Base-by-base conservation (phyloP, 331 rosid genomes). In the Saraca asoca region DNA sequence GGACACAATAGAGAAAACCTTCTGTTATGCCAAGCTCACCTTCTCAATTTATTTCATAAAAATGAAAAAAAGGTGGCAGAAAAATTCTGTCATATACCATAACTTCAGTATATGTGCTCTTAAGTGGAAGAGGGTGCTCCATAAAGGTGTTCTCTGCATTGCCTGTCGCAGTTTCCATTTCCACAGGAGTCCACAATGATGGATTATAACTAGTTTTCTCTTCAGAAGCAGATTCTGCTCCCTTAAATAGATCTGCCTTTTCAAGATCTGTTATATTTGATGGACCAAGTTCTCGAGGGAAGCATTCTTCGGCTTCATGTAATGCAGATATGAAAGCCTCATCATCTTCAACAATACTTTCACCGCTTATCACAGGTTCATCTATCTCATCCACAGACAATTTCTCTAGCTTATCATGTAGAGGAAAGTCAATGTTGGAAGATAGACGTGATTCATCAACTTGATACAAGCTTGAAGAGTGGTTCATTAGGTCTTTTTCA, bases 111-210 rank as follows among this genome's bases (percentile, higher is more conserved):
- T 94, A 94, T 11, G 89, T 80, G 89, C 99, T 94, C 76, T 59
- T 68, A 39, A 94, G 92, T 42, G 63, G 78, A 68, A 94, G 75
- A 53, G 82, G 80, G 77, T 90, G 96, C 72, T 86, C 92, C 66
- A 94, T 68, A 75, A 74, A 59, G 55, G 84, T 77, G 82, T 82
- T 69, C 37, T 81, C 85, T n/a, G 74, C 75, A 82, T 86, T 84
- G 80, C 97, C 99, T 35, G 97, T 86, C 17, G 96, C 97, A 39
- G 81, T 81, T 83, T 83, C 81, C 78, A 86, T 87, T 24, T 90
- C 97, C 83, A 65, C 53, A 2, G 98, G 89, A 74, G 92, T 88
- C 98, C 97, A 94, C n/a, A 74, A 71, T 17, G 97, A 77, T 61
- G 90, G 94, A 72, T 85, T 78, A 74, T 87, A 81, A 43, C 50